A percentile compares a stretch with the other conserved stretches of the same genome.
Evolutionary conservation across 768 basidiomycete species (phyloP).

Genomic region (Mycena vulgaris): DNA sequence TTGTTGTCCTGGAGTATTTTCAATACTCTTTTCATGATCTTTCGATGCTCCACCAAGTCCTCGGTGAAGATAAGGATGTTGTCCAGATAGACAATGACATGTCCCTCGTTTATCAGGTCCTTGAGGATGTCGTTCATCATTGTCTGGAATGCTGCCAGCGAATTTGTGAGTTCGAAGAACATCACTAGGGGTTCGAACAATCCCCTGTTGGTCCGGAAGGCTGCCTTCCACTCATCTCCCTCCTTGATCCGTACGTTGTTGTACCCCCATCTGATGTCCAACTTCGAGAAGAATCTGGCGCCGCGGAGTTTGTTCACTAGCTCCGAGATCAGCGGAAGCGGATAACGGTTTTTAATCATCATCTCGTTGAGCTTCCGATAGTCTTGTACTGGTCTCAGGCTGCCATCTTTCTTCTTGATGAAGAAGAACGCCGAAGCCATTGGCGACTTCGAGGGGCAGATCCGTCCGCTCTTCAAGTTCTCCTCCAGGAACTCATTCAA

Average conservation of each 20-base stretch:
- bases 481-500: slow-evolving; percentile 47
- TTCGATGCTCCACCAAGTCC: slow-evolving; percentile 38
- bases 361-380: slow-evolving; percentile 53
- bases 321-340: slow-evolving; percentile 49
- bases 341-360: slow-evolving; percentile 54
- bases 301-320: not conserved
- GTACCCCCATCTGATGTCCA: slow-evolving; percentile 1
- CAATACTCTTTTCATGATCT: slow-evolving; percentile 36
- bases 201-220: too few species aligned
- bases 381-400: slow-evolving; percentile 48
- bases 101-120: slow-evolving; percentile 41
- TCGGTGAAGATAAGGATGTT: slow-evolving; percentile 51
- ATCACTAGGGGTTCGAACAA: not conserved
- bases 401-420: slow-evolving; percentile 44
- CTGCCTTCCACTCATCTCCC: slow-evolving; percentile 15
- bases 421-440: slow-evolving; percentile 46
- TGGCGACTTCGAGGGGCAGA: slow-evolving; percentile 44
- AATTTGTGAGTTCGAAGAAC: not conserved
- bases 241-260: slow-evolving; percentile 5
- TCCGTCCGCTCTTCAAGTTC: slow-evolving; percentile 44
- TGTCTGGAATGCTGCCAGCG: not conserved
- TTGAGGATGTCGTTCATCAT: slow-evolving; percentile 34
- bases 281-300: not conserved
- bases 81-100: slow-evolving; percentile 51
- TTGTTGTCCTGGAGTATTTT: slow-evolving; percentile 5